These are phyloP conservation scores for Flaveria ramosissima DNA, from an alignment of 129 eudicot species.

Conservation along the genomic window DNA sequence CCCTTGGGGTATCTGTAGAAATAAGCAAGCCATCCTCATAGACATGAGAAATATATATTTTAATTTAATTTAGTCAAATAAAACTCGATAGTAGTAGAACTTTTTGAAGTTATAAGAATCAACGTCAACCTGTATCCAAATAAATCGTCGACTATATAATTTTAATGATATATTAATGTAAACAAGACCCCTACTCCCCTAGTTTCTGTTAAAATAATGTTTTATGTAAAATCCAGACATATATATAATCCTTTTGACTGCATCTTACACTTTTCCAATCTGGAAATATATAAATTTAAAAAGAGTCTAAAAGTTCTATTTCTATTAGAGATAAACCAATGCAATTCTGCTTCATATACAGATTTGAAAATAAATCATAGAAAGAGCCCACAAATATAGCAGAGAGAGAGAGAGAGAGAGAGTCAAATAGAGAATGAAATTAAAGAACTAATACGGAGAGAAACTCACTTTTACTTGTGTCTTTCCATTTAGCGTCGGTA, in stretches of 20 bases:
- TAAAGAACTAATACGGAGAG: not conserved
- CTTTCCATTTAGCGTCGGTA: constrained; percentile 82
- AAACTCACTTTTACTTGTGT: constrained; percentile 61
- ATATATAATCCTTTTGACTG: not conserved
- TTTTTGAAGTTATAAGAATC: not conserved
- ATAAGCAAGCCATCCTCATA: constrained; percentile 21
- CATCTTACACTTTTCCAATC: not conserved
- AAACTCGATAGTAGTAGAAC: constrained; percentile 5
- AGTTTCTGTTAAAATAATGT: not conserved
- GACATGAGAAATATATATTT: not conserved
- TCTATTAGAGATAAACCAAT: not conserved
- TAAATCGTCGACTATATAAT: not conserved
- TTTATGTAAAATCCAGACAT: constrained; percentile 12
- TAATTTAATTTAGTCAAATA: constrained; percentile 7
- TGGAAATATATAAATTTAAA: not conserved
- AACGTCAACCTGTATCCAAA: not conserved
- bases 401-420: constrained; percentile 10
- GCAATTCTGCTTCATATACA: not conserved
- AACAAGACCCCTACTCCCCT: constrained; percentile 13
- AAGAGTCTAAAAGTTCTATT: not conserved
- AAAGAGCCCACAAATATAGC: not conserved
- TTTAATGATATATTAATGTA: constrained; percentile 1
- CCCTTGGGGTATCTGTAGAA: constrained; percentile 81
- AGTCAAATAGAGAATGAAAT: not conserved
- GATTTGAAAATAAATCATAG: not conserved